Base-by-base conservation (phyloP, 495 filamentous ascomycete genomes). In the Peziza echinospora region DNA sequence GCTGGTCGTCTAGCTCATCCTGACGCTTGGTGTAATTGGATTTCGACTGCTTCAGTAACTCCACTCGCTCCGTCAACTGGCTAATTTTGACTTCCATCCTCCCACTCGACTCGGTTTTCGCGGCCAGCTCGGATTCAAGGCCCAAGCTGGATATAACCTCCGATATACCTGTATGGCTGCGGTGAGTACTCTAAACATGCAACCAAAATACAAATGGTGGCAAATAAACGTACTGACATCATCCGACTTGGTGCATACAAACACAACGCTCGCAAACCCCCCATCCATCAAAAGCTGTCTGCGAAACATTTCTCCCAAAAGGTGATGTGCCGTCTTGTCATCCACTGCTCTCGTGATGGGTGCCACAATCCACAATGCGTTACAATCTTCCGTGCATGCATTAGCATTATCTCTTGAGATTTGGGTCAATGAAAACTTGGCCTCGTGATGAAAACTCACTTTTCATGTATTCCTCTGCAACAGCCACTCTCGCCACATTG, bases 191-290 rank as follows among this genome's bases (percentile, higher is more conserved):
- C 13, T 37, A 13, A 37, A 17, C 6, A 7, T 37, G 30, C n/a
- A n/a, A n/a, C n/a, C n/a, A n/a, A n/a, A n/a, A n/a, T n/a, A n/a
- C n/a, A n/a, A n/a, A n/a, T n/a, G n/a, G n/a, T n/a, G n/a, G n/a
- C n/a, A n/a, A n/a, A n/a, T n/a, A 7, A 17, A 34, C 30, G 4
- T 51, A 13, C 60, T 67, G 23, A 81, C 74, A 41, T 79, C 76
- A 56, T 82, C 78, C 5, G 74, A 76, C 57, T 81, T 82, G 11
- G 69, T 72, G 50, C 76, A 79, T 19, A 83, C 74, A 46, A 83
- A 76, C 0, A 68, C 77, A 13, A 82, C 63, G 6, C 50, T 60
- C 0, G 63, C 66, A 44, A 71, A 76, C 0, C 59, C 65, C 0
- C 74, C 71, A 47, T 82, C 77, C 53, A 75, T 72, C 44, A 77